Evolutionary conservation across 139 green algal species (phyloP).

Genomic region (Chlamydomonas eustigma): DNA sequence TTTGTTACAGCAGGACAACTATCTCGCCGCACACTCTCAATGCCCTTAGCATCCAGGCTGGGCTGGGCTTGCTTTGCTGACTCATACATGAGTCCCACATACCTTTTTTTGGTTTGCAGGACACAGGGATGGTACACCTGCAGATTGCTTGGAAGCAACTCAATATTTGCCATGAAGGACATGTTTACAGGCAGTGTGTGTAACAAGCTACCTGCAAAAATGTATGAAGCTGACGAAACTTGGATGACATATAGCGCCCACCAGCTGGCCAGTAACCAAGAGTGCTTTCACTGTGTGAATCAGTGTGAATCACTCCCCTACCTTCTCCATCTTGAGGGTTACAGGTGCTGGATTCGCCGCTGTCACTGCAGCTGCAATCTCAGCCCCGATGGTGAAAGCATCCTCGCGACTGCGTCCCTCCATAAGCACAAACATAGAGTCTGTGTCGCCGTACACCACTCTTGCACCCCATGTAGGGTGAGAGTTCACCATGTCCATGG

Average conservation of each 20-base stretch:
- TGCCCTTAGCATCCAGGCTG: conserved; percentile 75
- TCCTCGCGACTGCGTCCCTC: conserved; percentile 52
- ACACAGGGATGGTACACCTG: conserved; percentile 91
- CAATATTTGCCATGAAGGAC: too few species aligned
- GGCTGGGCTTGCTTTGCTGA: conserved; percentile 43
- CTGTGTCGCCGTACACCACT: conserved; percentile 84
- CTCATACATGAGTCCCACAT: conserved; percentile 91
- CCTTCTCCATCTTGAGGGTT: conserved; percentile 93
- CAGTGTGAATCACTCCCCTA: conserved; percentile 9
- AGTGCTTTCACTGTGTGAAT: too few species aligned
- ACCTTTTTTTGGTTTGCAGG: conserved; percentile 97
- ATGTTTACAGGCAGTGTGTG: too few species aligned
- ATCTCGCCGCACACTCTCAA: conserved; percentile 74
- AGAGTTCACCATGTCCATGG: conserved; percentile 75
- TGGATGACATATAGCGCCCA: too few species aligned
- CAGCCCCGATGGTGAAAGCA: conserved; percentile 76
- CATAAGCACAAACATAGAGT: conserved; percentile 91
- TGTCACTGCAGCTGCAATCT: conserved; percentile 87
- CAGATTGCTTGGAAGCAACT: too few species aligned
- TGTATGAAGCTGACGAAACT: too few species aligned
- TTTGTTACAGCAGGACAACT: conserved; percentile 86
- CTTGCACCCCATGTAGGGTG: conserved; percentile 57
- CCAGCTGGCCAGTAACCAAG: too few species aligned
- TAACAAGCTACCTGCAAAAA: too few species aligned
- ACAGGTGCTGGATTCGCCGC: conserved; percentile 83